Percentiles rank a stretch among this genome's conserved stretches.
Conservation (phyloP, 208 protist genomes). For the Phytomonas serpens region DNA sequence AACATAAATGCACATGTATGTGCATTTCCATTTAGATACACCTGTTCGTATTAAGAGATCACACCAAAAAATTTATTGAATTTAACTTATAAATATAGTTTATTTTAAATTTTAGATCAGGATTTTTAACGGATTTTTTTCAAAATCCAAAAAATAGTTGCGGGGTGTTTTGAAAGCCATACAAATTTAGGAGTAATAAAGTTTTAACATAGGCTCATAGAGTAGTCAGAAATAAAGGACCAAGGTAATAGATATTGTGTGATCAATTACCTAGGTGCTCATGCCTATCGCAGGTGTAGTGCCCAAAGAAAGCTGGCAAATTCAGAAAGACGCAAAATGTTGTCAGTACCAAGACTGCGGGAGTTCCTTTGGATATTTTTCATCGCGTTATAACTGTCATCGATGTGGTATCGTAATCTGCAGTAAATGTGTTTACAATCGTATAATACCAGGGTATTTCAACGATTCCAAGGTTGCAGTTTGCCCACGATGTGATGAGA, state of each 20-base stretch:
- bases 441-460: constrained; percentile 37
- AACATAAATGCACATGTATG: constrained; percentile 11
- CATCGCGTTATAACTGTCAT: constrained; percentile 41
- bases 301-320: constrained; percentile 42
- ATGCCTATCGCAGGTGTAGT: constrained; percentile 39
- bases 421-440: constrained; percentile 24
- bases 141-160: not conserved
- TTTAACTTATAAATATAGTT: not conserved
- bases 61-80: not conserved
- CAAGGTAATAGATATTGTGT: not conserved
- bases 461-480: constrained; percentile 26
- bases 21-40: constrained; percentile 5
- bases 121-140: not conserved
- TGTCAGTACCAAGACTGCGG: constrained; percentile 74
- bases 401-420: constrained; percentile 70
- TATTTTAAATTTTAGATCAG: not conserved
- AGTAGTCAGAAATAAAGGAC: constrained; percentile 9
- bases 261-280: not conserved
- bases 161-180: not conserved
- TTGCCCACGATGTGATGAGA: constrained; percentile 38
- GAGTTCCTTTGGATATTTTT: constrained; percentile 41
- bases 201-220: not conserved
- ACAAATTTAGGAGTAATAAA: not conserved
- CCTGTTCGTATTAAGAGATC: not conserved
- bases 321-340: constrained; percentile 21